A percentile compares a stretch with the other conserved stretches of the same genome.
Conservation (phyloP, 2,329 filamentous ascomycete genomes). For the Zopfia rhizophila region DNA sequence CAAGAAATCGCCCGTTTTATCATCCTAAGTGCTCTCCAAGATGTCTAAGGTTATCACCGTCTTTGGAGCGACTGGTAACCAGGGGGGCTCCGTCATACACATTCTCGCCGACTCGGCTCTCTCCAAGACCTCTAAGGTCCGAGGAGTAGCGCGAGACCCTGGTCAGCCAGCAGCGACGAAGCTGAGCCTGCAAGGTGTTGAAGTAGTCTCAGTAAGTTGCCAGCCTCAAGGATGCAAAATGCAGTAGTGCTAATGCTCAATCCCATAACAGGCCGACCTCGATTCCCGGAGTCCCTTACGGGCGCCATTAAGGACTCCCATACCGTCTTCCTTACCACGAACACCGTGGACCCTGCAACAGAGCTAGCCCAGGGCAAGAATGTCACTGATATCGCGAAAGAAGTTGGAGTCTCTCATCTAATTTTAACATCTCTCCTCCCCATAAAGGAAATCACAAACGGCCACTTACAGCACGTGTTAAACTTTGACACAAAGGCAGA, state of each 20-base stretch:
- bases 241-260: too few relatives aligned
- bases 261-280: conserved; percentile 65
- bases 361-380: too few relatives aligned
- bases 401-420: conserved; percentile 54
- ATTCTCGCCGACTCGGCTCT: conserved; percentile 54
- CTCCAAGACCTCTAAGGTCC: conserved; percentile 55
- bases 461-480: conserved; percentile 48
- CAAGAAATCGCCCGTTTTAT: too few relatives aligned
- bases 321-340: conserved; percentile 43
- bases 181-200: conserved; percentile 59
- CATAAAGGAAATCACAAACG: conserved; percentile 42
- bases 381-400: conserved; percentile 40
- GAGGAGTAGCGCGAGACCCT: conserved; percentile 65
- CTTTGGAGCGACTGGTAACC: conserved; percentile 53
- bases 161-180: conserved; percentile 57
- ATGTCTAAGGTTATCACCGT: too few relatives aligned
- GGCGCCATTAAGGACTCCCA: conserved; percentile 33
- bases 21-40: too few relatives aligned
- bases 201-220: too few relatives aligned
- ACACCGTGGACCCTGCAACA: conserved; percentile 36
- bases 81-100: conserved; percentile 67
- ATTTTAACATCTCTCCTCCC: conserved; percentile 41
- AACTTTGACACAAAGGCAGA: conserved; percentile 69
- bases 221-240: too few relatives aligned
- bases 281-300: conserved; percentile 42